These are phyloP conservation scores for Myxozyma udenii DNA, from an alignment of 805 yeast genomes.

Conservation along the genomic window DNA sequence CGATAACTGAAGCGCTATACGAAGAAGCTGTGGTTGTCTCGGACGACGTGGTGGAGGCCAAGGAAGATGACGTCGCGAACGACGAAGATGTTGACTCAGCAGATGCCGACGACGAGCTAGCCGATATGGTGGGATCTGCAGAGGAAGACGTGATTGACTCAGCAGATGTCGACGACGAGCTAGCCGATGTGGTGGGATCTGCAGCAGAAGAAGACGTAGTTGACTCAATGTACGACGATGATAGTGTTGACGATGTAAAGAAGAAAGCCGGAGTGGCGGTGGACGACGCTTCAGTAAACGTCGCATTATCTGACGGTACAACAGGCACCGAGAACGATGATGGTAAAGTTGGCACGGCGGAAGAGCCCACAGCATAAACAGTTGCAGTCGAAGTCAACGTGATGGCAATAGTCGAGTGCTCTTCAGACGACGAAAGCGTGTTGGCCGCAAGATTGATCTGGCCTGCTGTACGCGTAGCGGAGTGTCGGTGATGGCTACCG, in stretches of 20 bases:
- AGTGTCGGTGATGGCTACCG: slow-evolving; percentile 1
- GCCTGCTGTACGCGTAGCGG: neutral
- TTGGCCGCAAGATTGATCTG: neutral
- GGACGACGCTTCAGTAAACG: neutral
- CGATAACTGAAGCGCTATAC: neutral
- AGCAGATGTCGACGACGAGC: neutral
- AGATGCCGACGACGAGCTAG: neutral
- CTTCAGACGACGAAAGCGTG: neutral
- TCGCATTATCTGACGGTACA: neutral
- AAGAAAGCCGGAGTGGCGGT: neutral
- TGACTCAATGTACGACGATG: neutral
- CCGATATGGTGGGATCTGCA: neutral
- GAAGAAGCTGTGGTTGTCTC: neutral
- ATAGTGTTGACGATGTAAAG: neutral
- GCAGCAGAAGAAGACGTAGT: neutral
- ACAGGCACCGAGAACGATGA: neutral
- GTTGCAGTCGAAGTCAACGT: neutral
- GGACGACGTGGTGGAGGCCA: neutral
- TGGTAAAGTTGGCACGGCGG: neutral
- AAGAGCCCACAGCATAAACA: neutral
- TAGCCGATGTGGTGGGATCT: neutral
- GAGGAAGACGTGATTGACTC: neutral
- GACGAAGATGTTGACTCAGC: neutral
- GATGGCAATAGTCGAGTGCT: neutral
- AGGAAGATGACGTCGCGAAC: neutral